Evolutionary conservation across 2,329 filamentous ascomycete species (phyloP).

Genomic region (Rhytidhysteron rufulum): DNA sequence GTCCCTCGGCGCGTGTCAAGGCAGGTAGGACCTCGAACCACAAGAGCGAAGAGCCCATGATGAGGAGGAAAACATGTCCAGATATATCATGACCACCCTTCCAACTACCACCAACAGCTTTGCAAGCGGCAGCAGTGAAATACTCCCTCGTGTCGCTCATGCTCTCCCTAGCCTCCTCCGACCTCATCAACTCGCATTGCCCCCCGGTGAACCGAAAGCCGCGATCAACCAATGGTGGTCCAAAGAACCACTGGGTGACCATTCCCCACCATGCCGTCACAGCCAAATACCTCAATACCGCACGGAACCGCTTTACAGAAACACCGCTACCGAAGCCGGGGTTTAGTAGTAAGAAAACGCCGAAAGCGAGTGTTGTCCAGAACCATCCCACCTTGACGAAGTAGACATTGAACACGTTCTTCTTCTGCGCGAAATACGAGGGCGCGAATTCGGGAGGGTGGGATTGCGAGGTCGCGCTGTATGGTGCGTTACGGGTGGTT

Average conservation of each 20-base stretch:
- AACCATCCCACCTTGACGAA: slow-evolving; percentile 97
- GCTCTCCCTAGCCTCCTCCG: slow-evolving; percentile 46
- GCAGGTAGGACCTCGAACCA: slow-evolving; percentile 72
- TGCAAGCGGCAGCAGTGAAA: slow-evolving; percentile 76
- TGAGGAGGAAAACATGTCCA: slow-evolving; percentile 90
- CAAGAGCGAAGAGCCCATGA: slow-evolving; percentile 76
- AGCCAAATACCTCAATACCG: slow-evolving; percentile 63
- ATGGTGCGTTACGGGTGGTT: slow-evolving; percentile 57
- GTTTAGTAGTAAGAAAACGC: slow-evolving; percentile 66
- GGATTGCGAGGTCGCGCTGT: slow-evolving; percentile 60
- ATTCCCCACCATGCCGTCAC: slow-evolving; percentile 78
- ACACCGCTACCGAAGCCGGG: slow-evolving; percentile 50
- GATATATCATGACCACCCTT: slow-evolving; percentile 93
- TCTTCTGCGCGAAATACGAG: slow-evolving; percentile 89
- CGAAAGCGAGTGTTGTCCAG: slow-evolving; percentile 78
- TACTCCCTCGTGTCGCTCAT: slow-evolving; percentile 46
- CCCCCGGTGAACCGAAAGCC: slow-evolving; percentile 87
- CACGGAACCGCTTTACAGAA: slow-evolving; percentile 50
- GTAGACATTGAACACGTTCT: slow-evolving; percentile 84
- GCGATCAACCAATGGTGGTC: slow-evolving; percentile 83
- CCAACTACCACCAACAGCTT: slow-evolving; percentile 78
- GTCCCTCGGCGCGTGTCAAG: slow-evolving; percentile 47
- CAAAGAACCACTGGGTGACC: slow-evolving; percentile 96
- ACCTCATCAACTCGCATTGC: slow-evolving; percentile 62
- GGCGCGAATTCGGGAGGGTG: slow-evolving; percentile 59